Conservation (phyloP, 306 rosid species). For the Gastrolobium bilobum region DNA sequence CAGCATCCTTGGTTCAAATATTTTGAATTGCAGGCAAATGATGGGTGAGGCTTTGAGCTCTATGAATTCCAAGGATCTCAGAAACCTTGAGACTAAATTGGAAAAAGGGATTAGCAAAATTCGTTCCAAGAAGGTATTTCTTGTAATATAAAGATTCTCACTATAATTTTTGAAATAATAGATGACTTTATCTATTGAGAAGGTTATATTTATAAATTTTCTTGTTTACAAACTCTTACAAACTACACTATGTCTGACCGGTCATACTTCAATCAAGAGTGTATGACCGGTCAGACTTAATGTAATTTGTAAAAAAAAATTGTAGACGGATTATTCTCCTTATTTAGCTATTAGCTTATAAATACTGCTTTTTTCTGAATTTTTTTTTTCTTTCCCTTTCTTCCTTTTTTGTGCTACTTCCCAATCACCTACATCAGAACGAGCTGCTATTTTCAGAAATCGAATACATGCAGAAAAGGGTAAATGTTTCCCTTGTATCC, state of each 20-base stretch:
- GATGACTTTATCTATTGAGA: neutral
- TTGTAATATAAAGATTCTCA: neutral
- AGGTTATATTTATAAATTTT: too few relatives aligned
- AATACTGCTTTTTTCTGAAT: neutral
- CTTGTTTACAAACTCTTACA: too few relatives aligned
- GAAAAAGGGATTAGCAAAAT: slow-evolving; percentile 80
- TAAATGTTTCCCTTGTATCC: slow-evolving; percentile 30
- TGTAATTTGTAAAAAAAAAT: too few relatives aligned
- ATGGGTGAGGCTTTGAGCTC: slow-evolving; percentile 71
- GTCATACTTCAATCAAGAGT: too few relatives aligned
- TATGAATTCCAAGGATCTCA: slow-evolving; percentile 65
- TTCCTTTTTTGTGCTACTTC: slow-evolving; percentile 35
- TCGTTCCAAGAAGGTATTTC: slow-evolving; percentile 82
- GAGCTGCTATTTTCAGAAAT: slow-evolving; percentile 84
- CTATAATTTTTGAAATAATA: neutral
- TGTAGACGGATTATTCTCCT: too few relatives aligned
- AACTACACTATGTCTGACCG: too few relatives aligned
- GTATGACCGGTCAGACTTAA: too few relatives aligned
- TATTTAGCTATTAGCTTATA: neutral
- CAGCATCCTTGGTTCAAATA: neutral
- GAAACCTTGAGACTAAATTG: slow-evolving; percentile 68
- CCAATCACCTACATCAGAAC: slow-evolving; percentile 58
- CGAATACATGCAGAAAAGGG: slow-evolving; percentile 87
- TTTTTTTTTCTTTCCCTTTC: slow-evolving; percentile 35
- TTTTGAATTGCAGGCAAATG: slow-evolving; percentile 62